Percentiles rank a stretch among this genome's conserved stretches.
These are phyloP conservation scores for Sesbania bispinosa DNA, from an alignment of 306 rosid genomes.

Conservation along the genomic window DNA sequence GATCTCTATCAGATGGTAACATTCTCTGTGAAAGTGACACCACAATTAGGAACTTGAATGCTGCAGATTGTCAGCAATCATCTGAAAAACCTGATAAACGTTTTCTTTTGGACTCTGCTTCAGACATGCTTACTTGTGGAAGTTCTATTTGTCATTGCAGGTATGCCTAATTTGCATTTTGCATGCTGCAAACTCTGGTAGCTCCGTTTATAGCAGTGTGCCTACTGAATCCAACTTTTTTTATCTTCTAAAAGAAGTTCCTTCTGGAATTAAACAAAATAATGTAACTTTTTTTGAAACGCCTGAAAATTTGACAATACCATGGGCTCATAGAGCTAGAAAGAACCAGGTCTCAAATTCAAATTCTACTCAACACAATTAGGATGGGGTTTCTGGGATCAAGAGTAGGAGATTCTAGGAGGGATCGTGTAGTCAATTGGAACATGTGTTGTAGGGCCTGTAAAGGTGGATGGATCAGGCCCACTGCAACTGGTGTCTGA, in stretches of 20 bases:
- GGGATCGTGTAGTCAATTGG: no score
- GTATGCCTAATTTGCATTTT: slow-evolving; percentile 38
- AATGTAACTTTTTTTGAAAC: no score
- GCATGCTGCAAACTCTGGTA: not conserved
- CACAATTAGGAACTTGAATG: slow-evolving; percentile 34
- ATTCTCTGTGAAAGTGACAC: slow-evolving; percentile 53
- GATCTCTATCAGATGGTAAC: slow-evolving; percentile 90
- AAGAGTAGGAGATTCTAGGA: no score
- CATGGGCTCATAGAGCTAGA: no score
- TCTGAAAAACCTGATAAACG: slow-evolving; percentile 35
- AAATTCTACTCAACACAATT: no score
- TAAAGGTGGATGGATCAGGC: no score
- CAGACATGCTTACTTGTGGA: slow-evolving; percentile 47
- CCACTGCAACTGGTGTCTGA: no score
- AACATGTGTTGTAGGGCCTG: no score
- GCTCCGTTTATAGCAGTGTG: not conserved
- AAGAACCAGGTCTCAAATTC: no score
- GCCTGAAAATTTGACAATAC: no score
- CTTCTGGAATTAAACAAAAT: not conserved
- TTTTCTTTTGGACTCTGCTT: slow-evolving; percentile 51
- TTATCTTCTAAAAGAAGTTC: not conserved
- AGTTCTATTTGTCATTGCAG: slow-evolving; percentile 61
- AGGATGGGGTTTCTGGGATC: no score
- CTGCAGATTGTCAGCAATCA: slow-evolving; percentile 33
- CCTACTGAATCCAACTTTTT: not conserved